A percentile compares a stretch with the other conserved stretches of the same genome.
These are phyloP conservation scores for Dictyostelium intermedium DNA, from an alignment of 78 protist species.

Conservation along the genomic window DNA sequence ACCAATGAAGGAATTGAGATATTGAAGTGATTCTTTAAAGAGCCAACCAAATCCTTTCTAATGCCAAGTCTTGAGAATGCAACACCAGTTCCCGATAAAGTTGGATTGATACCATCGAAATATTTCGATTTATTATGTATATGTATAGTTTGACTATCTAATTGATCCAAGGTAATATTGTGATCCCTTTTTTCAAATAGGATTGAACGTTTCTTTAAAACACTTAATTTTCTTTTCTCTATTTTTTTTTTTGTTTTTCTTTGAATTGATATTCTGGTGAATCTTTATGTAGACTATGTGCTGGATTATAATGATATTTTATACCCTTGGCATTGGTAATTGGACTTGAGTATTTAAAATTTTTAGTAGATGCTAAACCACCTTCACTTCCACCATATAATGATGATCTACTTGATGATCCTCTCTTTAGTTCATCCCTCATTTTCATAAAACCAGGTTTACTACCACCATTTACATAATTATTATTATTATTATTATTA, in stretches of 20 bases:
- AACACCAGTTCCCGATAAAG: not conserved
- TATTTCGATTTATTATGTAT: not conserved
- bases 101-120: conserved; percentile 4
- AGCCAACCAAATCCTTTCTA: not conserved
- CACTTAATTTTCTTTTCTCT: not conserved
- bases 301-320: not conserved
- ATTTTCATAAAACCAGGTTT: not conserved
- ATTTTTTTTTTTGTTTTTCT: not conserved
- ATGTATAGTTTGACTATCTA: not conserved
- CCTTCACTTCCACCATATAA: not conserved
- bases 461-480: not conserved
- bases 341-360: not conserved
- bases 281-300: not conserved
- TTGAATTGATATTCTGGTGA: not conserved
- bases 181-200: not conserved
- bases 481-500: too few relatives aligned
- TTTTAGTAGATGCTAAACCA: not conserved
- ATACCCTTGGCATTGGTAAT: not conserved
- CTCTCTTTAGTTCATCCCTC: not conserved
- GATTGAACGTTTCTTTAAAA: not conserved
- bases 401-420: not conserved
- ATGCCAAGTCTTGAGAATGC: conserved; percentile 30
- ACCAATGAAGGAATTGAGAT: conserved; percentile 17
- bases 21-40: not conserved
- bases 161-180: not conserved